Base-by-base conservation (phyloP, 1,284 basidiomycete genomes). In the Marasmius tenuissimus region DNA sequence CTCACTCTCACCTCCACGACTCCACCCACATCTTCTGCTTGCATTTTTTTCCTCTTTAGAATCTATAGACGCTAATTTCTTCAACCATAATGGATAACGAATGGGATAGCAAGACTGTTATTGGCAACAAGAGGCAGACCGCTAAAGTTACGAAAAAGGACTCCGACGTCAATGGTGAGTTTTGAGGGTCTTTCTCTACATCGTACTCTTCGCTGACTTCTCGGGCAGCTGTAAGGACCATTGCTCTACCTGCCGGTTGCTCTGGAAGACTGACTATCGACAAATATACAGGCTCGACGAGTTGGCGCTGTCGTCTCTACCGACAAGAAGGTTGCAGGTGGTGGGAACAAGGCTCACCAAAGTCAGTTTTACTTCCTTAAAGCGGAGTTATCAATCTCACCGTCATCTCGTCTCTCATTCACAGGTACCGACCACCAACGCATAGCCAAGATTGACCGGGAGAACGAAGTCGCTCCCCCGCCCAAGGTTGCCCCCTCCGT, bases 381-480 rank as follows among this genome's bases (percentile, higher is more conserved):
- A 7, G 10, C 47, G 33, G 14, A 54, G 4, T 45, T 16, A 42
- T 42, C 16, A 48, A 18, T 33, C 38, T 47, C 40, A 57, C 37
- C n/a, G 0, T 56, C n/a, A 64, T 38, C 1, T 47, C 2, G 7
- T 11, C n/a, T 35, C 37, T 61, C 57, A 48, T 40, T 27, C 40
- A 49, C 62, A 93, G 93, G 92, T 50, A 92, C 93, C 65, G 95
- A 98, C 79, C 94, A 97, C 79, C 93, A 95, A 75, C 87, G 87
- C 64, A 96, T 97, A 73, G 95, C 93, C 40, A 96, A 96, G 74
- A 88, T 97, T 51, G 96, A 96, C 77, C 87, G 93, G 61, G 94
- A 97, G 70, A 97, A 98, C 77, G 97, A 98, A 71, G 96, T 98
- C 22, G 93, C 96, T 9, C 96, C 97, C 8, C 97, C 97, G 50